phyloP scores from a whole-genome alignment of 345 rosid genomes.

The Hypericum androsaemum region DNA sequence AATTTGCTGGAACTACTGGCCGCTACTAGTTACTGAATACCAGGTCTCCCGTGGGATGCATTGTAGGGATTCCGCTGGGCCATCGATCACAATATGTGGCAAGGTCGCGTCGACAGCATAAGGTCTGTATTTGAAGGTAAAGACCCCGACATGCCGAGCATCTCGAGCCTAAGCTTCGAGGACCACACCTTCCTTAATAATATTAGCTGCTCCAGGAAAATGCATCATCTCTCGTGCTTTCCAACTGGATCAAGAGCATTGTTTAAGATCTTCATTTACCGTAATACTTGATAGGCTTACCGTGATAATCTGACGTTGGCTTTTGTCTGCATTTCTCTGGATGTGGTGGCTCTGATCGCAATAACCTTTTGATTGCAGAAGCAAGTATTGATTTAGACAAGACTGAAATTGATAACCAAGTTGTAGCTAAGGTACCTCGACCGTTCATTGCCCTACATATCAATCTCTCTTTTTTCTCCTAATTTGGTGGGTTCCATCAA shows the following conservation, averaged over 20 bases:
- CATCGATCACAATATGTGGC: slow-evolving; percentile 67
- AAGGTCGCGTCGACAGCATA: slow-evolving; percentile 70
- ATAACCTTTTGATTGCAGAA: slow-evolving; percentile 31
- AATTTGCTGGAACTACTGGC: too few relatives aligned
- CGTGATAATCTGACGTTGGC: background rate
- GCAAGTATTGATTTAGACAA: slow-evolving; percentile 62
- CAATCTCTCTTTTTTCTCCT: background rate
- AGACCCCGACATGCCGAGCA: too few relatives aligned
- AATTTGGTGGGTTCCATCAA: slow-evolving; percentile 4
- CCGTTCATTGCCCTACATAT: background rate
- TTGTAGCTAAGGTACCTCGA: slow-evolving; percentile 59
- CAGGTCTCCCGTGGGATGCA: slow-evolving; percentile 10
- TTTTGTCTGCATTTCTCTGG: background rate
- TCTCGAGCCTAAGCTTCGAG: too few relatives aligned
- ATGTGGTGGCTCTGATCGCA: slow-evolving; percentile 6
- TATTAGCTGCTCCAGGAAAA: too few relatives aligned
- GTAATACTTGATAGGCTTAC: too few relatives aligned
- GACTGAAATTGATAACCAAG: slow-evolving; percentile 56
- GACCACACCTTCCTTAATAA: too few relatives aligned
- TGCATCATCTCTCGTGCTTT: too few relatives aligned
- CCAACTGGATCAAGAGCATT: too few relatives aligned
- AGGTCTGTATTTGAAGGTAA: slow-evolving; percentile 81
- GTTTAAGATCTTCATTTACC: too few relatives aligned
- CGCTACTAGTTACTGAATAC: background rate
- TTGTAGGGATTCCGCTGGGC: slow-evolving; percentile 86